These are phyloP conservation scores for Colletotrichum tropicicola DNA, from an alignment of 2,329 filamentous ascomycete species.

Conservation along the genomic window DNA sequence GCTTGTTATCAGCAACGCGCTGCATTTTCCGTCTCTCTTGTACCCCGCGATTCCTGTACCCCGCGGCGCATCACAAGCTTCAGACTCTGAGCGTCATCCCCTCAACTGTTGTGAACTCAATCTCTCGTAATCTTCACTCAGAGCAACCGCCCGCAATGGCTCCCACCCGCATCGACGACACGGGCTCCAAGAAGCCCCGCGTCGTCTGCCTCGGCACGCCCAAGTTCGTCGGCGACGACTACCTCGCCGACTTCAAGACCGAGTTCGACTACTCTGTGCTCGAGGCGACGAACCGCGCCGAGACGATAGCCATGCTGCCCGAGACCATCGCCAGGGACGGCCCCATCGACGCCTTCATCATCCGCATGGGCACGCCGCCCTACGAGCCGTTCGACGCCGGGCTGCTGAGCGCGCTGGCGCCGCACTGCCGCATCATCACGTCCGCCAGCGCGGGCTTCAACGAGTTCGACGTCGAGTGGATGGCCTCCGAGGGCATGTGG, in stretches of 20 bases:
- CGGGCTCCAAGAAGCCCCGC: conserved; percentile 41
- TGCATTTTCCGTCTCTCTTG: too few species aligned
- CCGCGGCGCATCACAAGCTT: too few species aligned
- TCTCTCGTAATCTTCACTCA: background rate
- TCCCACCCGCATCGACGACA: background rate
- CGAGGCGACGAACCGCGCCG: conserved; percentile 43
- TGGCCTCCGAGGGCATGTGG: conserved; percentile 52
- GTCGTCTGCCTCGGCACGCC: conserved; percentile 52
- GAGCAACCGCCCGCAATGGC: background rate
- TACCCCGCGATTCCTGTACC: too few species aligned
- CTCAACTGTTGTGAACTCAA: background rate
- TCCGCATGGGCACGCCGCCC: conserved; percentile 57
- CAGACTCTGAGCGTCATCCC: too few species aligned
- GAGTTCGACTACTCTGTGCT: conserved; percentile 51
- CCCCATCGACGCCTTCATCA: conserved; percentile 56
- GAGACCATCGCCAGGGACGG: conserved; percentile 44
- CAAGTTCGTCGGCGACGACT: conserved; percentile 47
- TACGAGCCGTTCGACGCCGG: conserved; percentile 60
- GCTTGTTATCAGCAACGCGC: too few species aligned
- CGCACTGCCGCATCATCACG: conserved; percentile 53
- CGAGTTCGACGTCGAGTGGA: conserved; percentile 54
- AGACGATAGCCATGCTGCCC: conserved; percentile 47
- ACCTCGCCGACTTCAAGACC: conserved; percentile 46
- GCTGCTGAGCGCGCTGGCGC: conserved; percentile 48
- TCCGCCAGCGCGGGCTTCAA: conserved; percentile 59